phyloP scores from a whole-genome alignment of 2,329 filamentous ascomycete species.

The Monilinia polystroma region DNA sequence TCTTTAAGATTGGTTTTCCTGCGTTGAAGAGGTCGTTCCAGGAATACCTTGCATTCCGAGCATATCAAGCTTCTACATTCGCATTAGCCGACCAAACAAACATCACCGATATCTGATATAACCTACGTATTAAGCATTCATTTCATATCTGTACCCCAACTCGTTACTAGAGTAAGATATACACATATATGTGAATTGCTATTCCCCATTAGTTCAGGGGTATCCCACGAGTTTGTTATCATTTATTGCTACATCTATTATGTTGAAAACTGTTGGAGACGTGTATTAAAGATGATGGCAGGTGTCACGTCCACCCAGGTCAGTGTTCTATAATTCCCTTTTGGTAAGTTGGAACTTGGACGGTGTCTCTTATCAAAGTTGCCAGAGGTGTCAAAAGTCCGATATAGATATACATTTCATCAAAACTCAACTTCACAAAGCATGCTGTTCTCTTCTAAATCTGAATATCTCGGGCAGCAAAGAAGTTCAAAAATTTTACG shows the following conservation, averaged over 20 bases:
- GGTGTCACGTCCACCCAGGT: neutral
- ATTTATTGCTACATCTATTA: no score
- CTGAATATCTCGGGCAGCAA: no score
- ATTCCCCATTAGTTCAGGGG: neutral
- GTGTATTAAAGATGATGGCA: neutral
- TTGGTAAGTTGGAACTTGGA: neutral
- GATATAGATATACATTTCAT: neutral
- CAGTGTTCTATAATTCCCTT: neutral
- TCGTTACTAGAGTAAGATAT: no score
- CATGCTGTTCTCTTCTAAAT: no score
- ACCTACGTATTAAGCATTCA: no score
- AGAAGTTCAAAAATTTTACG: no score
- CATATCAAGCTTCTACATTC: neutral
- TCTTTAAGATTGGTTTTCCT: slow-evolving; percentile 2
- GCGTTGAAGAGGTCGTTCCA: neutral
- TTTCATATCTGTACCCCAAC: no score
- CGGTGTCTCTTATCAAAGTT: neutral
- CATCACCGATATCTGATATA: neutral
- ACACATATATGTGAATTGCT: neutral
- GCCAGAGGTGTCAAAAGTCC: neutral
- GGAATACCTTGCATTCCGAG: neutral
- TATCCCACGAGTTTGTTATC: neutral
- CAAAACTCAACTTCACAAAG: no score
- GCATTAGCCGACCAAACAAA: neutral
- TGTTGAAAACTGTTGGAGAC: neutral